Base-by-base conservation (phyloP, 179 eudicot species). In the Camellia oleifera region DNA sequence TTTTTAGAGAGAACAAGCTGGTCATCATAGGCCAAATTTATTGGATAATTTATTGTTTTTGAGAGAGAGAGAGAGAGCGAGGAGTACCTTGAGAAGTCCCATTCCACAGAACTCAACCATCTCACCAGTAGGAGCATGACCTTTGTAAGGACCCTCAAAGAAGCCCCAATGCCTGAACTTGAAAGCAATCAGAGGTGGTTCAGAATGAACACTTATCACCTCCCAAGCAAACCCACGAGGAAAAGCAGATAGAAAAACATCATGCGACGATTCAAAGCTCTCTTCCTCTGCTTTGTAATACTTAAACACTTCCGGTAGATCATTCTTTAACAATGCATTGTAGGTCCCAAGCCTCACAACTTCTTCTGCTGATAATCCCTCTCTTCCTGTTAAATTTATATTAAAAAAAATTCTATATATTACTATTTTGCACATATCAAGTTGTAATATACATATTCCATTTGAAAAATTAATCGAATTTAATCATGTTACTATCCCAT, bases 151-250 rank as follows among this genome's bases (percentile, higher is more conserved):
- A 1, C 98, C 97, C 74, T 94, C 98, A 63, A 94, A 92, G 86
- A 54, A 91, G 72, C 97, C 97, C 98, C 97, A 92, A 69, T 94
- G 95, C 84, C 98, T 78, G 79, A 92, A 94, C 84, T 92, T 94
- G 88, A 84, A 91, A 17, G 94, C 80, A 23, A 92, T 90, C 56
- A 44, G 42, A 0, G 98, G 98, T 0, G 98, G 97, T 7, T 92
- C 94, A 0, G 93, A 91, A 20, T 94, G 88, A 45, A 92, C 97
- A 42, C 84, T 64, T 1, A 87, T 65, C 40, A 94, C 92, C 77
- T 94, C 98, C 93, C 92, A 91, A 3, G 98, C 93, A 44, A 94
- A 94, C 7, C 98, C 98, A 7, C 97, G 87, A 9, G 97, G 98
- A 77, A 94, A 88, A 0, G 92, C 97, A 0, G 89, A 78, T 26